Base-by-base conservation (phyloP, 176 grass and related monocot genomes). In the Metroxylon sagu region DNA sequence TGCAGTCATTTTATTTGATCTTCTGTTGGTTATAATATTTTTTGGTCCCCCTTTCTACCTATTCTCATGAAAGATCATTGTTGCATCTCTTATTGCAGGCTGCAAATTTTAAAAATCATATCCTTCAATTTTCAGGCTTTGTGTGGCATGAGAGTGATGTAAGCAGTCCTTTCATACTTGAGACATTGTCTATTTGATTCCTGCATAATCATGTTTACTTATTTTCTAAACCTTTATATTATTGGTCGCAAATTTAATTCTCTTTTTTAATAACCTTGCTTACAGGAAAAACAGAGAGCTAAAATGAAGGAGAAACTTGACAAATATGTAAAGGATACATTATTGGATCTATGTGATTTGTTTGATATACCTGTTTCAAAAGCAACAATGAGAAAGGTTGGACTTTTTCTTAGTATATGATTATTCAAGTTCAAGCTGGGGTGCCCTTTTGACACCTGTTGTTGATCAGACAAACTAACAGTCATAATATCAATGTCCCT, bases 221-320 rank as follows among this genome's bases (percentile, higher is more conserved):
- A 10, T 43, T 43, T 43, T 43, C 35, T 43, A 43, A 3, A 43
- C 35, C 10, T 14, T 43, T 43, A 12, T 12, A 10, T 12, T 43
- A 43, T 43, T 43, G 10, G 2, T 43, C 35, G 21, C 1, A 12
- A 43, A 2, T 14, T 43, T 43, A 2, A 43, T 3, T 43, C 12
- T 10, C 35, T 43, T 43, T 43, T 43, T 43, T 7, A 43, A 43
- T 12, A 43, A 43, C 35, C 35, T 57, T 76, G 73, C 49, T 80
- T 83, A 58, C 69, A 98, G 94, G 94, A 98, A 85, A 93, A 93
- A 62, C 85, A 86, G 58, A 89, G 88, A 77, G 88, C 85, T 35
- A 98, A 98, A 68, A 82, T 81, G 65, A 98, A 98, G 70, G 88
- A 93, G 61, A 98, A 91, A 77, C 87, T 98, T 74, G 94, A 98